Evolutionary conservation across 2,329 filamentous ascomycete species (phyloP), one percentile per base, ranked within the genome.

Genomic region (Ophiostoma quercus): DNA sequence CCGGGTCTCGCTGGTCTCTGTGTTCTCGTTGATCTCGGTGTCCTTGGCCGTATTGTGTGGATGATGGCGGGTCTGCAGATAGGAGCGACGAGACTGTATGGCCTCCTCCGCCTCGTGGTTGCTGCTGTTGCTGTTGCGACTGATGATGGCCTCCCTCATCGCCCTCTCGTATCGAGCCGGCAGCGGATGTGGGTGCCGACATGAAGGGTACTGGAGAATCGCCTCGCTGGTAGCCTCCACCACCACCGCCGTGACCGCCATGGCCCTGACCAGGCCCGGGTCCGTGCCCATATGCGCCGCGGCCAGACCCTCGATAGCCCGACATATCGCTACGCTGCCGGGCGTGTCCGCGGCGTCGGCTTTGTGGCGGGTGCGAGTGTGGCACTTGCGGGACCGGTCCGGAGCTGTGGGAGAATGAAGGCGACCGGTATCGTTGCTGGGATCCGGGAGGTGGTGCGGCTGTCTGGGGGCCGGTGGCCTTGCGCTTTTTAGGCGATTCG

Each of bases 401-500:
- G 32, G 74, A 72, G 68, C 75, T 69, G 69, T 82, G 81, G 62
- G 83, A 84, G 74, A 87, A 85, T 54, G 86, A 83, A 62, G 88
- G 84, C 34, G 84, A 85, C 66, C 81, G 81, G 63, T 81, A 79
- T 70, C 82, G 81, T 60, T 81, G 78, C 71, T 83, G 79, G 57
- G 79, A 80, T 70, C 78, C 79, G 67, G 84, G 82, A 32, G 82
- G 81, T 67, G 80, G 83, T 29, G 80, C 80, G 67, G 82, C 76
- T 73, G 80, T 80, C 71, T 84, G 84, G 62, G 83, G 81, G 66
- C 85, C 85, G 57, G 83, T 84, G 69, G 90, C 88, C 81, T 96
- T 96, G 76, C 93, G 89, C 82, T 96, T 96, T 78, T 90, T 91
- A 41, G 92, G 92, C 72, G 91, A 92, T 78, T 91, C 90, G 76